Conservation (phyloP, 805 yeast genomes). For the Candida cerambycidarum region DNA sequence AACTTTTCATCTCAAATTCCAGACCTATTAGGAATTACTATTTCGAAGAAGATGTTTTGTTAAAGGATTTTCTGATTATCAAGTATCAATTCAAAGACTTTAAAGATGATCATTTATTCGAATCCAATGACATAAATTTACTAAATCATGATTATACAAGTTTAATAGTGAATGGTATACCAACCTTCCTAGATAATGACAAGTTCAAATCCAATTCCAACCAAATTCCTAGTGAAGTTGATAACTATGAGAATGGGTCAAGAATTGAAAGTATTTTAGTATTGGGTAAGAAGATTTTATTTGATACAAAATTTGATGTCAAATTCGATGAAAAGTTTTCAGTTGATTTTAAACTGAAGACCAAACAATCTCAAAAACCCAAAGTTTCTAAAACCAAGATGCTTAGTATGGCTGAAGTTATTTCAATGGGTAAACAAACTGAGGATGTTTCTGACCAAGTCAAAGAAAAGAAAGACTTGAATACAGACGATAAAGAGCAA, state of each 20-base stretch:
- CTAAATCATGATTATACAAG: constrained; percentile 22
- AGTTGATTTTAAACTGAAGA: neutral
- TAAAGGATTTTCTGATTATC: constrained; percentile 60
- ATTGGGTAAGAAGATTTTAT: constrained; percentile 8
- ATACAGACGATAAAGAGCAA: neutral
- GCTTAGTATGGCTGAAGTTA: neutral
- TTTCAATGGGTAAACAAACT: neutral
- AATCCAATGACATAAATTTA: constrained; percentile 20
- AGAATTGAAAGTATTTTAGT: constrained; percentile 27
- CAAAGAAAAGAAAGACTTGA: neutral
- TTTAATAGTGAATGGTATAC: constrained; percentile 12
- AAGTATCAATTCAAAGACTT: constrained; percentile 59
- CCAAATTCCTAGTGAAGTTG: constrained; percentile 9
- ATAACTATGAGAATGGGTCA: constrained; percentile 26
- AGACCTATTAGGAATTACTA: constrained; percentile 53
- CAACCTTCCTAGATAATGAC: constrained; percentile 15
- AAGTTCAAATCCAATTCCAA: neutral
- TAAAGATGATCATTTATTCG: constrained; percentile 51
- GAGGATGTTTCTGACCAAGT: neutral
- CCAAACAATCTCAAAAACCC: neutral
- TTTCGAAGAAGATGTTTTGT: constrained; percentile 63
- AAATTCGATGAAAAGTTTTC: constrained; percentile 3
- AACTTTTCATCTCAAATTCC: constrained; percentile 13
- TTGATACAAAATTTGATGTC: constrained; percentile 6
- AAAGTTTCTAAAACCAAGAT: neutral